Evolutionary conservation across 2,329 filamentous ascomycete genomes (phyloP).

Genomic region (Apiospora hydei): DNA sequence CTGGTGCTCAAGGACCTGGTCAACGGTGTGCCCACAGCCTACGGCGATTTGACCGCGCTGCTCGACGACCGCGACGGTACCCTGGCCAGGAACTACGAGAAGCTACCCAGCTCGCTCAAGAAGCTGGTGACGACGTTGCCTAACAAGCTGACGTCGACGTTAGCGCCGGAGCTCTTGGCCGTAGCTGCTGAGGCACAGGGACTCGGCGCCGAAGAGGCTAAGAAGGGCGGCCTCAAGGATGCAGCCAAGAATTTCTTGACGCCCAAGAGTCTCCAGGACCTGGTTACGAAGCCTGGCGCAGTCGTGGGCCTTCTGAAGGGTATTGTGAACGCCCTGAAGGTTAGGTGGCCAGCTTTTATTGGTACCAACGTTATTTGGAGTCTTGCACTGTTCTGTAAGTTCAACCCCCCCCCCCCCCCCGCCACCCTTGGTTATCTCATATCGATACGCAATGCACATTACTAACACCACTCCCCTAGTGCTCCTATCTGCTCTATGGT

Average conservation of each 20-base stretch:
- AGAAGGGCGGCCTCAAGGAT: slow-evolving; percentile 53
- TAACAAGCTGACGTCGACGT: slow-evolving; percentile 75
- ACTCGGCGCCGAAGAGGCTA: slow-evolving; percentile 59
- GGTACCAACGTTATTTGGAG: slow-evolving; percentile 93
- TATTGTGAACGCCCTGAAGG: slow-evolving; percentile 88
- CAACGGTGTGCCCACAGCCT: slow-evolving; percentile 92
- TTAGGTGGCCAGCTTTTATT: slow-evolving; percentile 88
- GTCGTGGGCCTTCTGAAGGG: slow-evolving; percentile 84
- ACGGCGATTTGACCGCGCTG: slow-evolving; percentile 78
- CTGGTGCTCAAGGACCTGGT: slow-evolving; percentile 90
- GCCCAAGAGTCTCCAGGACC: slow-evolving; percentile 76
- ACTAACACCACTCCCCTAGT: slow-evolving; percentile 55
- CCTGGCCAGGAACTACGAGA: slow-evolving; percentile 66
- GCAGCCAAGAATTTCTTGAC: slow-evolving; percentile 72
- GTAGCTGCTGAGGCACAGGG: slow-evolving; percentile 79
- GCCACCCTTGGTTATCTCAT: not conserved
- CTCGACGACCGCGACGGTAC: slow-evolving; percentile 67
- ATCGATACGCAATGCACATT: not conserved
- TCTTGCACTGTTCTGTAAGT: slow-evolving; percentile 83
- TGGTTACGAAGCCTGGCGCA: slow-evolving; percentile 87
- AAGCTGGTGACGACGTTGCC: slow-evolving; percentile 87
- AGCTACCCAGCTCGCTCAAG: slow-evolving; percentile 80
- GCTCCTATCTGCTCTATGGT: slow-evolving; percentile 94
- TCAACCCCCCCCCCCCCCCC: not conserved
- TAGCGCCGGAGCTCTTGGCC: slow-evolving; percentile 85